A percentile compares a stretch with the other conserved stretches of the same genome.
phyloP scores from a whole-genome alignment of 805 yeast genomes.

The Naumovozyma castellii region DNA sequence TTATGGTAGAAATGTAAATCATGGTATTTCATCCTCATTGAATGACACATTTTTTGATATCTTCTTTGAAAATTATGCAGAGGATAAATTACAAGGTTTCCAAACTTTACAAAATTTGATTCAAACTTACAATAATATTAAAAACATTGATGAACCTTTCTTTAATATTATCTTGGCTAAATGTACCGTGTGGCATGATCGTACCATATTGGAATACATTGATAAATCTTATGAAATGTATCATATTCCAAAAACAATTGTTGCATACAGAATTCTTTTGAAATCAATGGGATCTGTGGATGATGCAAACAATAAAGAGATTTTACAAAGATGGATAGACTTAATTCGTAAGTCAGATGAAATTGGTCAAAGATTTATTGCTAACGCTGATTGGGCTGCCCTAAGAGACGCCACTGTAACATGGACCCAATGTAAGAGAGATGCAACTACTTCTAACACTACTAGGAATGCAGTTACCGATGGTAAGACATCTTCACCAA shows the following conservation, averaged over 20 bases:
- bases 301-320: slow-evolving; percentile 41
- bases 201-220: slow-evolving; percentile 54
- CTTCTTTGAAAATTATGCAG: slow-evolving; percentile 50
- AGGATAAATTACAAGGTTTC: slow-evolving; percentile 46
- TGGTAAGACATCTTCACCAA: slow-evolving; percentile 8
- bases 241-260: slow-evolving; percentile 52
- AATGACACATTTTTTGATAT: slow-evolving; percentile 60
- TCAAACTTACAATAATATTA: slow-evolving; percentile 44
- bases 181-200: slow-evolving; percentile 57
- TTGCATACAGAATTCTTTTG: slow-evolving; percentile 60
- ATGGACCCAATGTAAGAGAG: slow-evolving; percentile 25
- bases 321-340: slow-evolving; percentile 48
- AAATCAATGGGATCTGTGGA: slow-evolving; percentile 63
- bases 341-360: slow-evolving; percentile 41
- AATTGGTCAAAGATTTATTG: slow-evolving; percentile 51
- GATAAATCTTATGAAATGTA: slow-evolving; percentile 50
- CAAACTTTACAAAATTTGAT: slow-evolving; percentile 48
- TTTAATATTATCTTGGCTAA: slow-evolving; percentile 66
- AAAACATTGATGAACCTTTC: slow-evolving; percentile 68
- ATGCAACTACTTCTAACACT: slow-evolving; percentile 5
- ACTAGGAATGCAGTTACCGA: too few relatives aligned
- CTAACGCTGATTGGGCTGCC: slow-evolving; percentile 81
- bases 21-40: slow-evolving; percentile 62
- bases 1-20: slow-evolving; percentile 50
- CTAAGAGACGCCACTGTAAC: slow-evolving; percentile 62